phyloP scores from a whole-genome alignment of 345 rosid species.

The Citrus sinensis region DVS_A1.0 CM039166.1:14626501-14627000 shows the following conservation, averaged over 20 bases:
- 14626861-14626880: constrained; percentile 92
- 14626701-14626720: constrained; percentile 86
- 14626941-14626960: constrained; percentile 89
- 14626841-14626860: constrained; percentile 87
- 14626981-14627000: constrained; percentile 79
- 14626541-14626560: not conserved
- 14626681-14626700: constrained; percentile 90
- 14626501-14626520: not conserved
- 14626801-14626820: constrained; percentile 65
- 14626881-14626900: constrained; percentile 58
- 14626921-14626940: constrained; percentile 72
- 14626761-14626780: constrained; percentile 93
- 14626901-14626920: constrained; percentile 86
- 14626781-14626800: constrained; percentile 76
- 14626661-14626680: constrained; percentile 42
- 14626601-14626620: not conserved
- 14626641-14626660: not conserved
- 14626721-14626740: constrained; percentile 85
- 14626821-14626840: constrained; percentile 88
- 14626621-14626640: not conserved
- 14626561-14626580: not conserved
- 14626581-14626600: not conserved
- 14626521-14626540: not conserved
- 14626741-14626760: constrained; percentile 89
- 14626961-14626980: constrained; percentile 84